Conservation (phyloP, 1,284 basidiomycete species). For the Kalmanozyma brasiliensis region DNA sequence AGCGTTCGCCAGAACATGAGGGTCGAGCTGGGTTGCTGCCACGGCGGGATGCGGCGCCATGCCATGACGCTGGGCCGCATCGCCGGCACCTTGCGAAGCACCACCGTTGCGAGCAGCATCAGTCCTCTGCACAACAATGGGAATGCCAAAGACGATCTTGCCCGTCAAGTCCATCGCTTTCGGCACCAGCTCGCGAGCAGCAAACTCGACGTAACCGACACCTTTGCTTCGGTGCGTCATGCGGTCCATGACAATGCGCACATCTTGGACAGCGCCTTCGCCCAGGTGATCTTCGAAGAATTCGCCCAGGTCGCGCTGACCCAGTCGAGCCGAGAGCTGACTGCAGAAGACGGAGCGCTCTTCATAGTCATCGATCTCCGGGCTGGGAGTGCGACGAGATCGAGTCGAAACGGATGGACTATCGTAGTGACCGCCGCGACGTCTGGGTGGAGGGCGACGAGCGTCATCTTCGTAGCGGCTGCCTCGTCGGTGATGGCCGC, state of each 20-base stretch:
- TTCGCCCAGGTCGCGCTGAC: slow-evolving; percentile 92
- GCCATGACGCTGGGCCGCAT: slow-evolving; percentile 17
- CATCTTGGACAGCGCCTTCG: slow-evolving; percentile 87
- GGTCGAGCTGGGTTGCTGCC: slow-evolving; percentile 21
- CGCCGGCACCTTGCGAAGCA: slow-evolving; percentile 31
- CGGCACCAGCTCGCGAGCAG: slow-evolving; percentile 85
- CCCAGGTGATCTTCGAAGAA: slow-evolving; percentile 98
- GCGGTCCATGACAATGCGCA: slow-evolving; percentile 92
- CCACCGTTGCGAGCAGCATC: slow-evolving; percentile 89
- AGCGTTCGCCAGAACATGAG: slow-evolving; percentile 24
- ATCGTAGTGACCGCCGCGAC: slow-evolving; percentile 33
- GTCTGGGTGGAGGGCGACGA: slow-evolving; percentile 17
- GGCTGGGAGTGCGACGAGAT: slow-evolving; percentile 42
- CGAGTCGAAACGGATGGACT: slow-evolving; percentile 33
- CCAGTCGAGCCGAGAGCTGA: slow-evolving; percentile 93
- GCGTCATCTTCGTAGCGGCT: slow-evolving; percentile 33
- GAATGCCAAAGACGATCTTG: slow-evolving; percentile 95
- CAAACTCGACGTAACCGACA: slow-evolving; percentile 97
- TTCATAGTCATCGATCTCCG: slow-evolving; percentile 72
- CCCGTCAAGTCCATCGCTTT: slow-evolving; percentile 89
- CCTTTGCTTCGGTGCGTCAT: slow-evolving; percentile 92
- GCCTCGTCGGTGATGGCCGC: slow-evolving; percentile 16
- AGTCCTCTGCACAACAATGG: slow-evolving; percentile 93
- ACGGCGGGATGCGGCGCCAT: slow-evolving; percentile 29
- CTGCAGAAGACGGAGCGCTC: slow-evolving; percentile 97